These are phyloP conservation scores for Rheum nobile DNA, from an alignment of 148 eudicot species.

Conservation along the genomic window DNA sequence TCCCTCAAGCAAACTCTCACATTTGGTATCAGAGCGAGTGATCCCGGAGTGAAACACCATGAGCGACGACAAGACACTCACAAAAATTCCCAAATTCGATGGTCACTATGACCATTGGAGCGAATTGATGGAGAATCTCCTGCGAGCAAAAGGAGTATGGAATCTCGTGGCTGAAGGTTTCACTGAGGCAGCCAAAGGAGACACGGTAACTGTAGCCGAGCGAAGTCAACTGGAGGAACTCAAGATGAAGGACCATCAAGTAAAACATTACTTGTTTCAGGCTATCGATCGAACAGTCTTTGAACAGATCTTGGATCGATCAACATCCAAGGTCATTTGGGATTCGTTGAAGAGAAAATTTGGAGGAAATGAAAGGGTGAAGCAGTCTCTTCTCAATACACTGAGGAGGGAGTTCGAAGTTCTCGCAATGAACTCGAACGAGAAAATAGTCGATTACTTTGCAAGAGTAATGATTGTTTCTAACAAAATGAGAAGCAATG, in stretches of 20 bases:
- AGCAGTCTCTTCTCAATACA: not conserved
- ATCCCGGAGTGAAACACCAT: not conserved
- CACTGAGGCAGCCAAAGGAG: not conserved
- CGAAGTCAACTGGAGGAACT: not conserved
- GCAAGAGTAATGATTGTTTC: too few species aligned
- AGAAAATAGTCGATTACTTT: too few species aligned
- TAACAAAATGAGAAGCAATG: too few species aligned
- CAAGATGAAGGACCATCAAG: not conserved
- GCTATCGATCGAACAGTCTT: not conserved
- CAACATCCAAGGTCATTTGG: not conserved
- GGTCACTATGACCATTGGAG: slow-evolving; percentile 19
- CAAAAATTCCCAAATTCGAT: too few species aligned
- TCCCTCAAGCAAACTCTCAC: not conserved
- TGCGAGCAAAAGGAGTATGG: slow-evolving; percentile 7
- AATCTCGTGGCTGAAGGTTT: slow-evolving; percentile 9
- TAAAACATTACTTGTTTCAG: not conserved
- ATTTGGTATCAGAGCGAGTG: not conserved
- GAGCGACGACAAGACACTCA: not conserved
- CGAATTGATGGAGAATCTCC: slow-evolving; percentile 10
- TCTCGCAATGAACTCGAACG: not conserved
- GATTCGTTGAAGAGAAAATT: too few species aligned
- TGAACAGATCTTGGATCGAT: not conserved
- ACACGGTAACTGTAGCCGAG: not conserved
- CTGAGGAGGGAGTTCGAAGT: not conserved
- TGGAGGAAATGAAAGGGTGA: not conserved